Evolutionary conservation across 768 basidiomycete genomes (phyloP), one percentile per base, ranked within the genome.

Genomic region (Coprinopsis marcescibilis): DNA sequence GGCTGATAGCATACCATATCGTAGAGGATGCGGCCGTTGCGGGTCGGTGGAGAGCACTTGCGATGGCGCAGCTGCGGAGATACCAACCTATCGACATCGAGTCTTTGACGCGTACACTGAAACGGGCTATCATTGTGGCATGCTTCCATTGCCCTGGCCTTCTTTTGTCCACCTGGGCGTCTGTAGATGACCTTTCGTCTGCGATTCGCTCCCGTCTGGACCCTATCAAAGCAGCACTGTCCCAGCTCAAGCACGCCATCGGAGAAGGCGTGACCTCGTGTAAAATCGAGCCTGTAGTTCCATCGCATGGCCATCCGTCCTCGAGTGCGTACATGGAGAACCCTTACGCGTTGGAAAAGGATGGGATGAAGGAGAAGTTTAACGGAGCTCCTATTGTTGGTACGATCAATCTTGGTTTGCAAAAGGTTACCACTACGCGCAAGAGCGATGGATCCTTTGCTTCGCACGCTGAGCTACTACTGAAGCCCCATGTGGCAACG

Each of bases 21-120:
- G 29, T 43, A 73, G 72, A 72, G 55, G 68, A 65, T 19, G 69
- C 71, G 43, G 62, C 70, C 4, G 58, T 72, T 17, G 61, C 67
- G 4, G 67, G 69, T n/a, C 60, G 67, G 39, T 74, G 72, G 70
- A 63, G 70, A 4, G 62, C 70, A 14, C 55, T 73, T 30, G 17
- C 36, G 25, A 36, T 36, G 14, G 23, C 35, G 6, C 45, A 46
- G 36, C 35, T 46, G 23, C 25, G 19, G 17, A 10, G 11, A 37
- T 17, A 10, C 7, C 17, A 36, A 26, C 5, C 36, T 19, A 13
- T 25, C 25, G 17, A 13, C 8, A 38, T 27, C 14, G 19, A 37
- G 8, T 24, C 24, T 1, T 19, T 24, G n/a, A 38, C 36, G 13
- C 8, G 21, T 11, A 14, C 10, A 29, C 12, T 7, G n/a, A 23